Conservation (phyloP, 805 yeast genomes). For the Wickerhamomyces chaumierensis region DNA sequence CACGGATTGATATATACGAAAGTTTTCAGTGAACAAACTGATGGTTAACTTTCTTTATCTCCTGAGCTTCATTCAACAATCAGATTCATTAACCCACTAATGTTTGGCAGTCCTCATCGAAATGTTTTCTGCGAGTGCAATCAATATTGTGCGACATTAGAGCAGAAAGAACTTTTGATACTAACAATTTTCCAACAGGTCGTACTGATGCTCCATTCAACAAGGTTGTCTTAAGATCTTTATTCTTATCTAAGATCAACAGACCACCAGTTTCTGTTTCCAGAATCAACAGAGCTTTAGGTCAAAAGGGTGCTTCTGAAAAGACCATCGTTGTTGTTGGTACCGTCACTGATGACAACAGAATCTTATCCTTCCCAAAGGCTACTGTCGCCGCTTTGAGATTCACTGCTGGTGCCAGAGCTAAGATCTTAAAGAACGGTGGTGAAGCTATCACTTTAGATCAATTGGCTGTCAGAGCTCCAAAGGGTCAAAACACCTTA, state of each 20-base stretch:
- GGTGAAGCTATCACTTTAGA: constrained; percentile 99
- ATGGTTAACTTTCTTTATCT: constrained; percentile 3
- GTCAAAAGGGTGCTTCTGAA: constrained; percentile 73
- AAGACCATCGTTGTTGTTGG: constrained; percentile 98
- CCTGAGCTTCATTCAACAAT: constrained; percentile 1
- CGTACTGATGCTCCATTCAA: constrained; percentile 99
- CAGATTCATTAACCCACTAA: not conserved
- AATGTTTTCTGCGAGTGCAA: constrained; percentile 29
- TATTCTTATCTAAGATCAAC: constrained; percentile 97
- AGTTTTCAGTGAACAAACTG: constrained; percentile 17
- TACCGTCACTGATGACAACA: constrained; percentile 97
- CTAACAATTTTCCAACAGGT: constrained; percentile 42
- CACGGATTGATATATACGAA: not conserved
- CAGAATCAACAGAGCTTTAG: constrained; percentile 76
- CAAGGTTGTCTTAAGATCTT: constrained; percentile 88
- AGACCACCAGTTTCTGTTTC: constrained; percentile 98
- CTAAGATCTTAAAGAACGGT: constrained; percentile 94
- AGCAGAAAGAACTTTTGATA: constrained; percentile 32
- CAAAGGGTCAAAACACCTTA: constrained; percentile 98
- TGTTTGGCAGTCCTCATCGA: not conserved
- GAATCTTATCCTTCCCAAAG: constrained; percentile 91
- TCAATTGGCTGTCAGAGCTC: constrained; percentile 98
- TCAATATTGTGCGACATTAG: constrained; percentile 27
- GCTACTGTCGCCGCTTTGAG: constrained; percentile 97
- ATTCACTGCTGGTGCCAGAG: constrained; percentile 98